phyloP scores from a whole-genome alignment of 2,329 filamentous ascomycete species.

The Penicillium olsonii region DNA sequence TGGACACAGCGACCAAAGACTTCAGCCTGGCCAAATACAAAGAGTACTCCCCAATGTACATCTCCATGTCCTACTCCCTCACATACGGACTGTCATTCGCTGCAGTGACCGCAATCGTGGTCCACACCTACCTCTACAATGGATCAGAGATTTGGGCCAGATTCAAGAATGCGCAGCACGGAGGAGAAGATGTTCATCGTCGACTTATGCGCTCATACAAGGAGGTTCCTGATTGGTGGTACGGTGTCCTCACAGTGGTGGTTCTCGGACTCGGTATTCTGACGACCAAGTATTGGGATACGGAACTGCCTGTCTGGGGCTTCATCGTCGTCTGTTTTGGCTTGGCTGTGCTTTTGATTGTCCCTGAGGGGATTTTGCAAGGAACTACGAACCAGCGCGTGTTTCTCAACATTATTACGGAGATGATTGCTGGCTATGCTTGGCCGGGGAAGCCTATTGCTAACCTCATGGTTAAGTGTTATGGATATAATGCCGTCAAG shows the following conservation, averaged over 20 bases:
- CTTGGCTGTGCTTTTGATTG: conserved; percentile 41
- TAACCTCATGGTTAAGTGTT: conserved; percentile 38
- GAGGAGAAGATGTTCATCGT: conserved; percentile 63
- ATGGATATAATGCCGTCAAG: conserved; percentile 38
- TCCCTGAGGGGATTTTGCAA: conserved; percentile 43
- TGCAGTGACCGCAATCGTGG: conserved; percentile 35
- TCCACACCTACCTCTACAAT: conserved; percentile 38
- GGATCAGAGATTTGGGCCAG: conserved; percentile 37
- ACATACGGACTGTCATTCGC: conserved; percentile 42
- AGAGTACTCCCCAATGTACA: conserved; percentile 42
- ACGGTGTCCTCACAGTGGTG: conserved; percentile 38
- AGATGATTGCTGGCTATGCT: conserved; percentile 36
- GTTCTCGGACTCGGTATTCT: conserved; percentile 38
- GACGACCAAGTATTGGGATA: conserved; percentile 35
- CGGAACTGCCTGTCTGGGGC: conserved; percentile 42
- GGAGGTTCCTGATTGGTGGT: conserved; percentile 67
- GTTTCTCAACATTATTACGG: conserved; percentile 36
- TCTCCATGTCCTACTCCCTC: conserved; percentile 38
- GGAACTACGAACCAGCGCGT: conserved; percentile 33
- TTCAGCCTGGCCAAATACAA: conserved; percentile 41
- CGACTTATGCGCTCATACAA: conserved; percentile 64
- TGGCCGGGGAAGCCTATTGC: conserved; percentile 38
- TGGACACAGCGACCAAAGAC: conserved; percentile 28
- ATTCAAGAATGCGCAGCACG: conserved; percentile 32
- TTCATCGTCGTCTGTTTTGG: conserved; percentile 41